Percentiles rank a stretch among this genome's conserved stretches.
Conservation (phyloP, 805 yeast genomes). For the Limtongozyma cylindracea region DNA sequence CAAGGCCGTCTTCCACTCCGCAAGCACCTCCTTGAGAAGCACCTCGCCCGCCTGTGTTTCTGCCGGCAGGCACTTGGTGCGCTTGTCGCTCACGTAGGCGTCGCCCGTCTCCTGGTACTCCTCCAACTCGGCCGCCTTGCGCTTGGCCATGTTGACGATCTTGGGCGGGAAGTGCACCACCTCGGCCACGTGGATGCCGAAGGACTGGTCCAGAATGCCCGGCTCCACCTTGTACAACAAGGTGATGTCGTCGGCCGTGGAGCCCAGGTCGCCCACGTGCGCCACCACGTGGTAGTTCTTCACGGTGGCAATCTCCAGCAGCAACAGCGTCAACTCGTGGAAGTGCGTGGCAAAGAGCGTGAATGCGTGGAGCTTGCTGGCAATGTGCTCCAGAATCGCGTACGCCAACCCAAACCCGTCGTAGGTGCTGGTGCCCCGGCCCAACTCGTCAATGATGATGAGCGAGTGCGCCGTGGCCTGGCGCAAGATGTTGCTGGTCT, state of each 20-base stretch:
- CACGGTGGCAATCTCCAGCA: constrained; percentile 36
- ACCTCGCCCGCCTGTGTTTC: constrained; percentile 31
- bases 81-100: constrained; percentile 13
- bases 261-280: constrained; percentile 29
- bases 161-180: constrained; percentile 80
- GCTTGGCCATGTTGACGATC: constrained; percentile 83
- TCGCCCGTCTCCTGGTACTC: constrained; percentile 10
- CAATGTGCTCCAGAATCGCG: constrained; percentile 78
- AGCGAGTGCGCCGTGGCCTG: constrained; percentile 60
- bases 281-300: constrained; percentile 84
- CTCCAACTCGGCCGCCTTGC: constrained; percentile 66
- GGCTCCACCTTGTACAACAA: constrained; percentile 82
- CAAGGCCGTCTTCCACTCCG: constrained; percentile 24
- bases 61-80: constrained; percentile 20
- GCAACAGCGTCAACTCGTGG: constrained; percentile 74
- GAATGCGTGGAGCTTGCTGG: constrained; percentile 48
- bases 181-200: constrained; percentile 96
- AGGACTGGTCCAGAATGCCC: constrained; percentile 88
- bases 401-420: constrained; percentile 98
- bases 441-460: constrained; percentile 82
- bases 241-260: constrained; percentile 54
- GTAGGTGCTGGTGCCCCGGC: constrained; percentile 72
- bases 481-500: constrained; percentile 68
- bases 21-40: constrained; percentile 18
- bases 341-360: constrained; percentile 92